These are phyloP conservation scores for Casuarina glauca DNA, from an alignment of 306 rosid genomes.

Conservation along the genomic window DNA sequence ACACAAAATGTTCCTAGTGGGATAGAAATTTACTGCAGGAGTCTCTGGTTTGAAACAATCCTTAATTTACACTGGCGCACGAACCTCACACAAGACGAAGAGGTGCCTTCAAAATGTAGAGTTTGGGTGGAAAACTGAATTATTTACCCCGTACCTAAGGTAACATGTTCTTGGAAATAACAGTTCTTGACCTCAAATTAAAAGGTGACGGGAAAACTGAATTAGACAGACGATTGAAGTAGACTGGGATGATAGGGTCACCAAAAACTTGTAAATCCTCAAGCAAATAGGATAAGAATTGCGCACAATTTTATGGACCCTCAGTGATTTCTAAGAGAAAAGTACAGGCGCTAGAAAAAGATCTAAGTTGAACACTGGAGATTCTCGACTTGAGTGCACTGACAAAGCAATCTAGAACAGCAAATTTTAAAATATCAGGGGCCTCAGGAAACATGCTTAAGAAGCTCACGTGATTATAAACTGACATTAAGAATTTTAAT, in stretches of 20 bases:
- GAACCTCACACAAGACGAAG: background rate
- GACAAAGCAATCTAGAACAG: background rate
- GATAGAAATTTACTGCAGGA: background rate
- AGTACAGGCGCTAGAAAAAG: background rate
- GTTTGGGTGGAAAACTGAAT: background rate
- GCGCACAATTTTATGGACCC: background rate
- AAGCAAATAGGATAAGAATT: background rate
- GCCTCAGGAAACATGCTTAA: background rate
- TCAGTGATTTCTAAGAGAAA: background rate
- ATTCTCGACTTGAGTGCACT: background rate
- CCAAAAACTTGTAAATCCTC: background rate
- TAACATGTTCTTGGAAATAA: background rate
- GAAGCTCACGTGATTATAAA: background rate
- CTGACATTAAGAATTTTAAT: background rate
- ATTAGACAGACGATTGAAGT: background rate
- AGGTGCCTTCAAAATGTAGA: background rate
- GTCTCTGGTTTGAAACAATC: background rate
- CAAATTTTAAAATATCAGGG: background rate
- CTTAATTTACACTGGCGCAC: background rate
- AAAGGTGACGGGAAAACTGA: background rate
- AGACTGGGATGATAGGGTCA: background rate
- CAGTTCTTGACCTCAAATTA: background rate
- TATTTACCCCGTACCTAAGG: background rate
- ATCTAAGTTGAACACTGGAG: background rate
- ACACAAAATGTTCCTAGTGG: background rate